These are phyloP conservation scores for Novakomyces olei DNA, from an alignment of 805 yeast species.

Conservation along the genomic window DNA sequence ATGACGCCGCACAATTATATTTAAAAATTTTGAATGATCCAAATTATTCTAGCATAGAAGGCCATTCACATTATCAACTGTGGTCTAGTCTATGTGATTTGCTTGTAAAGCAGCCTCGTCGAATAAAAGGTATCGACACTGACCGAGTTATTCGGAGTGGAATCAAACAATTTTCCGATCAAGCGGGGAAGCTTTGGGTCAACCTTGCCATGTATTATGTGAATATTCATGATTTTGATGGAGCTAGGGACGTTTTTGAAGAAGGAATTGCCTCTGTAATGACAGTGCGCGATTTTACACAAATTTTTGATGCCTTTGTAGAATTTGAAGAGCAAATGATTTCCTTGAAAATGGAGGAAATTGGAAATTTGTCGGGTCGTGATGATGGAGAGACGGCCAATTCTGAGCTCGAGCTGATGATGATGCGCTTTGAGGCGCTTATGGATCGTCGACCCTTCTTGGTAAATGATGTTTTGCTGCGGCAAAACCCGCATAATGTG, in stretches of 20 bases:
- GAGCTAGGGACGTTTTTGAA: conserved; percentile 25
- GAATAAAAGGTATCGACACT: conserved; percentile 13
- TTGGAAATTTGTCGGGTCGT: conserved; percentile 5
- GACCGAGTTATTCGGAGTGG: conserved; percentile 20
- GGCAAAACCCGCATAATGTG: conserved; percentile 39
- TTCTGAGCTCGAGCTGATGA: conserved; percentile 22
- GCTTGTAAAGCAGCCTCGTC: conserved; percentile 15
- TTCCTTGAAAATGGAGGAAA: conserved; percentile 14
- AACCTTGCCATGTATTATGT: conserved; percentile 29
- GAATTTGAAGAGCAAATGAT: conserved; percentile 35
- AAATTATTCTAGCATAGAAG: conserved; percentile 16
- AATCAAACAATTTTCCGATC: conserved; percentile 33
- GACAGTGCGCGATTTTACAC: conserved; percentile 39
- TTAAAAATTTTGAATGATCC: conserved; percentile 17
- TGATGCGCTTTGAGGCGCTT: conserved; percentile 31
- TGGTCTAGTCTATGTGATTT: conserved; percentile 26
- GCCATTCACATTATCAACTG: conserved; percentile 26
- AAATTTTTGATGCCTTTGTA: conserved; percentile 38
- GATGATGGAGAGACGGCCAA: too few species aligned
- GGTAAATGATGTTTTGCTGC: conserved; percentile 42
- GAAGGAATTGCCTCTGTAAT: conserved; percentile 25
- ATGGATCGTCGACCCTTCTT: conserved; percentile 34
- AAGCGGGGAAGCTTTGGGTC: conserved; percentile 27
- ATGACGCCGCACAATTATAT: conserved; percentile 17
- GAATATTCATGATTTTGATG: conserved; percentile 17